Evolutionary conservation across 345 rosid genomes (phyloP).

Genomic region (Sonneratia caseolaris): DNA sequence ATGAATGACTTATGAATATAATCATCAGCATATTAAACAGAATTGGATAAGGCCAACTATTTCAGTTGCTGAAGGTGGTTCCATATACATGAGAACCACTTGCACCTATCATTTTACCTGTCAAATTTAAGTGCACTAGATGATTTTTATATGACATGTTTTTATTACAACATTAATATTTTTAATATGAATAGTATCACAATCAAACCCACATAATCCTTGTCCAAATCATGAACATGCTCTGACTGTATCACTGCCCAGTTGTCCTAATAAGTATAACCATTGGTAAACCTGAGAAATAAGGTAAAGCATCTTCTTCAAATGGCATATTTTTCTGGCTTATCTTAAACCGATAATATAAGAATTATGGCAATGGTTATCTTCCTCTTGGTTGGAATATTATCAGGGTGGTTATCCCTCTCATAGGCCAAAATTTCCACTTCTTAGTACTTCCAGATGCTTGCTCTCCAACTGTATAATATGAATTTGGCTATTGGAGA

Average conservation of each 20-base stretch:
- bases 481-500: no score
- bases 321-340: neutral
- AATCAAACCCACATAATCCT: neutral
- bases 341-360: neutral
- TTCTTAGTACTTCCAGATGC: no score
- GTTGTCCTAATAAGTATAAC: slow-evolving; percentile 5
- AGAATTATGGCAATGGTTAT: no score
- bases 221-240: neutral
- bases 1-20: neutral
- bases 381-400: no score
- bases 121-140: neutral
- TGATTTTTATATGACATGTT: neutral
- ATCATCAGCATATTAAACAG: neutral
- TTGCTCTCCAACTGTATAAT: no score
- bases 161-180: neutral
- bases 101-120: neutral
- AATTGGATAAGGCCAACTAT: neutral
- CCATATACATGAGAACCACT: neutral
- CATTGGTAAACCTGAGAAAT: slow-evolving; percentile 77
- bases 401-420: no score
- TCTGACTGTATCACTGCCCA: no score
- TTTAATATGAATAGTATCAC: neutral
- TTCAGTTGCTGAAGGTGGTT: neutral
- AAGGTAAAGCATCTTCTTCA: slow-evolving; percentile 33
- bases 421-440: no score